These are phyloP conservation scores for Ganoderma lucidum DNA, from an alignment of 1,284 basidiomycete species.

Conservation along the genomic window DNA sequence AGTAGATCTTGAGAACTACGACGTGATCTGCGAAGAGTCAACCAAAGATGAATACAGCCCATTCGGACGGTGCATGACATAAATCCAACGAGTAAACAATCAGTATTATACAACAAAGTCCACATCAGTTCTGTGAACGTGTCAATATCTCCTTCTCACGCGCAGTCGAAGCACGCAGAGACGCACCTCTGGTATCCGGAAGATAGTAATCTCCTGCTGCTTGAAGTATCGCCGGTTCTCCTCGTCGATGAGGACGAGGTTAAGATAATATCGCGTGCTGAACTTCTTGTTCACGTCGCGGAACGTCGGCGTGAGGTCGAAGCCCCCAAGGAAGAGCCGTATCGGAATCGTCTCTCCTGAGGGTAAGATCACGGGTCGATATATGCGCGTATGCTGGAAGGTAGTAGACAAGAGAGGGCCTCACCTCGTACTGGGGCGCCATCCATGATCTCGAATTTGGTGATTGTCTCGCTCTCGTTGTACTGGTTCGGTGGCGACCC, in stretches of 20 bases:
- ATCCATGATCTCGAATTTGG: conserved; percentile 99
- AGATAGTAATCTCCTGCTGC: conserved; percentile 84
- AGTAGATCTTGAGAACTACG: neutral
- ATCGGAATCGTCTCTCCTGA: conserved; percentile 98
- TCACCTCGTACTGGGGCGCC: conserved; percentile 91
- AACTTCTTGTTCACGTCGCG: conserved; percentile 99
- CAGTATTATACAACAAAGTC: conserved; percentile 39
- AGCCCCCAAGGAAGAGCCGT: conserved; percentile 96
- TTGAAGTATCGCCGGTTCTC: conserved; percentile 97
- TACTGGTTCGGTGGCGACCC: conserved; percentile 97
- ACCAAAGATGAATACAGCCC: neutral
- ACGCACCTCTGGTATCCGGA: conserved; percentile 77
- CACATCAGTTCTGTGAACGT: conserved; percentile 36
- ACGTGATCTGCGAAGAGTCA: neutral
- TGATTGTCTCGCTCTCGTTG: conserved; percentile 99
- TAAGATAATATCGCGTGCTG: conserved; percentile 95
- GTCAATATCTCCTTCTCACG: conserved; percentile 32
- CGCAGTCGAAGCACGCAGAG: neutral
- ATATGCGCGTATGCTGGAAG: neutral
- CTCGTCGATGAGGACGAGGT: conserved; percentile 96
- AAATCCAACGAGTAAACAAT: conserved; percentile 39
- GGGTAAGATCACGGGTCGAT: neutral
- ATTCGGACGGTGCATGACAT: conserved; percentile 9
- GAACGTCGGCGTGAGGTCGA: conserved; percentile 98
- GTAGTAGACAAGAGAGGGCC: conserved; percentile 28